Conservation (phyloP, 345 rosid genomes). For the Microcos paniculata region DNA sequence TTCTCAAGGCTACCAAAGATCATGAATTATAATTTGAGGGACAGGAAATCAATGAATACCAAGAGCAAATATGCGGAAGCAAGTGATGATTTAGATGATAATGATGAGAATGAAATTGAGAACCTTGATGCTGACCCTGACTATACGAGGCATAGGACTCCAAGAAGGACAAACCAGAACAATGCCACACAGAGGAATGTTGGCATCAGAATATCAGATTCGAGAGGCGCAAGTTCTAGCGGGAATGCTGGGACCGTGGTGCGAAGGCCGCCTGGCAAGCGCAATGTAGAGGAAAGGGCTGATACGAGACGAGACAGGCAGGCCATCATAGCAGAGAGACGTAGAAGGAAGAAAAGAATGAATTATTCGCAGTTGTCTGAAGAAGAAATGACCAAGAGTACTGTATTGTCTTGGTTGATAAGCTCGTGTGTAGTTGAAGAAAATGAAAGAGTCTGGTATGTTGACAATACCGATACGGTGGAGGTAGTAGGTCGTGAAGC, state of each 20-base stretch:
- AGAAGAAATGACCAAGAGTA: not conserved
- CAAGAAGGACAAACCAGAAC: not conserved
- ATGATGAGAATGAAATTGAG: not conserved
- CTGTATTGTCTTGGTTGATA: slow-evolving; percentile 26
- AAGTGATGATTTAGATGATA: not conserved
- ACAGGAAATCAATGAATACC: not conserved
- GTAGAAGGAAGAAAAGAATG: not conserved
- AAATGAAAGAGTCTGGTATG: not conserved
- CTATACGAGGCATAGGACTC: not conserved
- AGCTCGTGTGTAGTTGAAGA: not conserved
- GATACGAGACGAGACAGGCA: not conserved
- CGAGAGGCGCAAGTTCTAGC: not conserved
- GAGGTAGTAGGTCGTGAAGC: too few relatives aligned
- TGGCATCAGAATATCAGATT: not conserved
- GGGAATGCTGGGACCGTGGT: not conserved
- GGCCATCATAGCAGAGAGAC: not conserved
- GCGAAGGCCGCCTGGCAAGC: not conserved
- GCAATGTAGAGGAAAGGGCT: not conserved
- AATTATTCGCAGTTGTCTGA: not conserved
- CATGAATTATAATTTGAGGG: not conserved
- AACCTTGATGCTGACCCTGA: not conserved
- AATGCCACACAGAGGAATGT: not conserved
- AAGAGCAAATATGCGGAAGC: not conserved
- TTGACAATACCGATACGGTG: not conserved
- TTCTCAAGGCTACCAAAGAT: not conserved